Percentiles rank a stretch among this genome's conserved stretches.
These are phyloP conservation scores for Chaetomium fimeti DNA, from an alignment of 495 filamentous ascomycete genomes.

Conservation along the genomic window DNA sequence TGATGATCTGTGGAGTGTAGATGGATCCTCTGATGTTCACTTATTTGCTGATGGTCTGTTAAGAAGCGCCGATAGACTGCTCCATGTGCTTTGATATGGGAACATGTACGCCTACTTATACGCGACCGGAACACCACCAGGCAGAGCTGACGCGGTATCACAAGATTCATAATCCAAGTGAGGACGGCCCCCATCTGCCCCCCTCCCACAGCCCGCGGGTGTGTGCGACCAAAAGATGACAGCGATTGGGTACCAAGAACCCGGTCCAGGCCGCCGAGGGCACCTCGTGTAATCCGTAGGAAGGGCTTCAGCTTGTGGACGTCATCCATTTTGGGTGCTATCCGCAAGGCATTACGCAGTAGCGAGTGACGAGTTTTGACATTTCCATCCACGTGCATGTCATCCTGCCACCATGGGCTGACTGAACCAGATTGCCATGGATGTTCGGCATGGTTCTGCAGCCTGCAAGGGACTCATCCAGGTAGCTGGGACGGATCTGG, in stretches of 20 bases:
- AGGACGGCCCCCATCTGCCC: not conserved
- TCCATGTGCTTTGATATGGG: not conserved
- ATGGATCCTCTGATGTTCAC: not conserved
- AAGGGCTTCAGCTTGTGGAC: not conserved
- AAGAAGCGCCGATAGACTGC: not conserved
- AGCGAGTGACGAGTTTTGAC: not conserved
- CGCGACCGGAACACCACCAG: too few species aligned
- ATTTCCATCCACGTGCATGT: not conserved
- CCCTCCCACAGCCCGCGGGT: not conserved
- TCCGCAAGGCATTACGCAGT: not conserved
- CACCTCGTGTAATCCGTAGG: slow-evolving; percentile 1
- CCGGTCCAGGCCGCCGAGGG: not conserved
- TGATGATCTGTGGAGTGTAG: not conserved
- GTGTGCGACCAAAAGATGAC: not conserved
- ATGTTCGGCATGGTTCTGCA: not conserved
- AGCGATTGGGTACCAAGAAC: slow-evolving; percentile 6
- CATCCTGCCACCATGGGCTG: not conserved
- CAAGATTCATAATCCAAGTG: not conserved
- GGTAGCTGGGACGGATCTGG: not conserved
- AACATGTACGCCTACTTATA: not conserved
- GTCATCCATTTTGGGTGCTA: not conserved
- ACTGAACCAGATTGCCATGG: not conserved
- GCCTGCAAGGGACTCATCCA: not conserved
- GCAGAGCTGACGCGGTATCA: not conserved
- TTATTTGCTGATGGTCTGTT: not conserved